Base-by-base conservation (phyloP, 2,329 filamentous ascomycete genomes). In the Ophiostoma sp. region DNA sequence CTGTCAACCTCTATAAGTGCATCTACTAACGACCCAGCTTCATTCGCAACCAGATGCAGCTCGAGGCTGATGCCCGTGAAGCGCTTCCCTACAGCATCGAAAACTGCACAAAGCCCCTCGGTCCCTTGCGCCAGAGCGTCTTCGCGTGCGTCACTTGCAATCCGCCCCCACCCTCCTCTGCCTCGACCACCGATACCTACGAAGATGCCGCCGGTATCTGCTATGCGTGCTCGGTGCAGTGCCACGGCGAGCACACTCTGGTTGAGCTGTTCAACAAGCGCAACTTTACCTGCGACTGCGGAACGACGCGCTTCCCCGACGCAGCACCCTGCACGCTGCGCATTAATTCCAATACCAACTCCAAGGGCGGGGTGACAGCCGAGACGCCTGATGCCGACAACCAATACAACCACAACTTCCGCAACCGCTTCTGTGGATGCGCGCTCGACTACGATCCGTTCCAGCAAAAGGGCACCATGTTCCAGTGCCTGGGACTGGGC, bases 251-350 rank as follows among this genome's bases (percentile, higher is more conserved):
- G 77, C 95, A 99, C 78, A 91, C 86, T 1, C 87, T 99, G 35
- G 95, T 98, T 67, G 95, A 99, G 80, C 90, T 99, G 27, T 99
- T 99, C 81, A 90, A 87, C 77, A 98, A 97, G 82, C 89, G 96
- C 76, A 90, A 97, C 80, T 98, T 99, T 76, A 92, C 92, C 57
- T 99, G 95, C 81, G 95, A 99, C 79, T 99, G 95, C 76, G 95
- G 95, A 35, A 97, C 94, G 0, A 93, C 89, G 64, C 89, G 94
- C 68, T 84, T 96, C 35, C 87, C 89, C 0, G 81, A 85, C 0
- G 87, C 85, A 3, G 89, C 86, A 69, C 89, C 91, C 27, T 99
- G 95, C 77, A 87, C 83, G 0, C 81, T 99, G 70, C 90, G 94
- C 62, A 79, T 89, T 71, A 89, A 96, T 75, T 80, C 88, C 15